Evolutionary conservation across 2,329 filamentous ascomycete species (phyloP).

Genomic region (Podosphaera xanthii): DNA sequence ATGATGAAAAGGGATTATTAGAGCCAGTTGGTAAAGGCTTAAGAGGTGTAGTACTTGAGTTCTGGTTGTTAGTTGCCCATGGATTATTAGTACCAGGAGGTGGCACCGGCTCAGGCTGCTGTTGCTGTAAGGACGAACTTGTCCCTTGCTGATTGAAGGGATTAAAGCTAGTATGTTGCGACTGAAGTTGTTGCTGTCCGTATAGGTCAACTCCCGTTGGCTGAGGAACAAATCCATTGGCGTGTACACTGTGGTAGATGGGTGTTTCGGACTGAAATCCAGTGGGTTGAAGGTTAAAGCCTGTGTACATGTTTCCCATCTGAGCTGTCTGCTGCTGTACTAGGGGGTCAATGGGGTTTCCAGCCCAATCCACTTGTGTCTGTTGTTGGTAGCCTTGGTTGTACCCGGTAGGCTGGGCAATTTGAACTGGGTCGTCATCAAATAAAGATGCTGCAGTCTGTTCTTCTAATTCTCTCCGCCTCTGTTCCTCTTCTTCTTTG

Average conservation of each 20-base stretch:
- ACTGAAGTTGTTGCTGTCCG: conserved; percentile 27
- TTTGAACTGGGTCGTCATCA: conserved; percentile 44
- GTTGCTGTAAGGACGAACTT: conserved; percentile 16
- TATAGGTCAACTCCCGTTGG: conserved; percentile 51
- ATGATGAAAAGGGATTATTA: conserved; percentile 83
- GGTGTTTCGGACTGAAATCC: conserved; percentile 31
- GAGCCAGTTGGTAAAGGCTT: conserved; percentile 78
- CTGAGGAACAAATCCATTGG: conserved; percentile 45
- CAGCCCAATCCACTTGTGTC: conserved; percentile 87
- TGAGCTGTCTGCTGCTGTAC: conserved; percentile 66
- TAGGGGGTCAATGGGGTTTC: conserved; percentile 68
- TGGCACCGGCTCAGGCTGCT: conserved; percentile 33
- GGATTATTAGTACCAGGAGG: conserved; percentile 84
- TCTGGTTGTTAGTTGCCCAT: conserved; percentile 46
- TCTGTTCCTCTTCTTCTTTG: conserved; percentile 78
- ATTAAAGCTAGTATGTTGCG: conserved; percentile 31
- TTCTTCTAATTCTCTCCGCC: conserved; percentile 68
- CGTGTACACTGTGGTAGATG: conserved; percentile 46
- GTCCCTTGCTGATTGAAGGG: conserved; percentile 25
- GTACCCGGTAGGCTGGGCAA: conserved; percentile 53
- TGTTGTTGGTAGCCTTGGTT: conserved; percentile 98
- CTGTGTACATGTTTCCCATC: conserved; percentile 30
- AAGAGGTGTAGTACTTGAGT: conserved; percentile 31
- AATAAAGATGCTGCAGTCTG: conserved; percentile 74
- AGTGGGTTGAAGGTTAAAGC: conserved; percentile 9